Base-by-base conservation (phyloP, 177 flowering plant genomes). In the Vitis hybrid region DNA sequence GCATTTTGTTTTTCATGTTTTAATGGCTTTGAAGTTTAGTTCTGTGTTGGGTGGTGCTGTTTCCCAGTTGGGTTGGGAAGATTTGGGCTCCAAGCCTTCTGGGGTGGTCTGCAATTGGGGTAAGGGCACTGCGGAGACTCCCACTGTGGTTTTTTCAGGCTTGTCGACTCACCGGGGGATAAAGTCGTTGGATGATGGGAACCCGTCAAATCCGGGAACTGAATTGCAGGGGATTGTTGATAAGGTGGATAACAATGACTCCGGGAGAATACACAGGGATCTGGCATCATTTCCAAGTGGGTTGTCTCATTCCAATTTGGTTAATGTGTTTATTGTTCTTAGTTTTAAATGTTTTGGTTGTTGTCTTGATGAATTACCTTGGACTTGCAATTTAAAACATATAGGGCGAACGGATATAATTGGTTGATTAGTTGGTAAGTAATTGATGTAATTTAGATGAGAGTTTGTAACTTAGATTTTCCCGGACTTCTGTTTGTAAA, bases 261-360 rank as follows among this genome's bases (percentile, higher is more conserved):
- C 76, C 6, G 68, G 51, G 69, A 70, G 67, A 56, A 62, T 65
- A 51, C 72, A 58, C 11, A 85, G 72, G 75, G 85, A 80, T 75
- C 72, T 80, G 70, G 77, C 49, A 73, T 78, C 83, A 52, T 75
- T 78, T 14, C 88, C 88, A 52, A 83, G 88, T 85, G 80, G 63
- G 88, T 79, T 9, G 30, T 59, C 30, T 56, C 59, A 13, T 51
- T 19, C 16, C 11, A 24, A 24, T 24, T 24, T 24, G 27, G 27
- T 24, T 24, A 24, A 24, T 24, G 27, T 14, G 51, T 13, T 64
- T 24, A 7, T 63, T 30, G 14, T 52, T 48, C 35, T 51, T 65
- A 1, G 16, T 35, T 35, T 35, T 0, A 35, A 4, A 35, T 35
- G 46, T 35, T 35, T 35, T 35, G 46, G 46, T 35, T 4, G 1